phyloP scores from a whole-genome alignment of 225 moss, liverwort and hornwort genomes.

The Bryum argenteum region DNA sequence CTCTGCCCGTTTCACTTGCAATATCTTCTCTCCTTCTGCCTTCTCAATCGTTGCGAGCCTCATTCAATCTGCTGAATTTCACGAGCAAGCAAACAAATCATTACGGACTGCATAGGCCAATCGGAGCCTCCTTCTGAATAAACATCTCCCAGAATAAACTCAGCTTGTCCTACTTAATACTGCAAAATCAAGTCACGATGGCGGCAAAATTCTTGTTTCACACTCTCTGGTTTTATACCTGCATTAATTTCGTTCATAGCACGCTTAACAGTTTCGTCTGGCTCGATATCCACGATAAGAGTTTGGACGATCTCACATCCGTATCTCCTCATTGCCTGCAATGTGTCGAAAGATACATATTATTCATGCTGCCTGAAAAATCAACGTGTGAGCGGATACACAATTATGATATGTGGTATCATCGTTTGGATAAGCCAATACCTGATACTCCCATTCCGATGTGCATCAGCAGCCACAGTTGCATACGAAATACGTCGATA shows the following conservation, averaged over 20 bases:
- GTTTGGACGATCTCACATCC: slow-evolving; percentile 92
- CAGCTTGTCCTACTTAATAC: background rate
- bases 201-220: background rate
- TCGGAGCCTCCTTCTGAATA: background rate
- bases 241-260: slow-evolving; percentile 97
- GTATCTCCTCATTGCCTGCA: slow-evolving; percentile 82
- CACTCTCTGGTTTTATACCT: slow-evolving; percentile 39
- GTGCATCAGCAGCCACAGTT: slow-evolving; percentile 94
- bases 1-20: slow-evolving; percentile 89
- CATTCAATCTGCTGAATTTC: slow-evolving; percentile 67
- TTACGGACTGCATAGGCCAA: background rate
- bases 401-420: no score
- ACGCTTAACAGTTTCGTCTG: slow-evolving; percentile 79
- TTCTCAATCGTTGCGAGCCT: slow-evolving; percentile 77
- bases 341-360: background rate
- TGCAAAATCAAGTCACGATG: background rate
- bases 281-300: slow-evolving; percentile 81
- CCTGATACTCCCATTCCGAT: slow-evolving; percentile 82
- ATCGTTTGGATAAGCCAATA: no score
- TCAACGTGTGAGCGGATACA: background rate
- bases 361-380: background rate
- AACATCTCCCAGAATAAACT: background rate
- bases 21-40: slow-evolving; percentile 84
- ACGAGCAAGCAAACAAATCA: background rate
- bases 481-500: slow-evolving; percentile 84